Conservation (phyloP, 2,329 filamentous ascomycete genomes). For the Ambrosiella xylebori region DNA sequence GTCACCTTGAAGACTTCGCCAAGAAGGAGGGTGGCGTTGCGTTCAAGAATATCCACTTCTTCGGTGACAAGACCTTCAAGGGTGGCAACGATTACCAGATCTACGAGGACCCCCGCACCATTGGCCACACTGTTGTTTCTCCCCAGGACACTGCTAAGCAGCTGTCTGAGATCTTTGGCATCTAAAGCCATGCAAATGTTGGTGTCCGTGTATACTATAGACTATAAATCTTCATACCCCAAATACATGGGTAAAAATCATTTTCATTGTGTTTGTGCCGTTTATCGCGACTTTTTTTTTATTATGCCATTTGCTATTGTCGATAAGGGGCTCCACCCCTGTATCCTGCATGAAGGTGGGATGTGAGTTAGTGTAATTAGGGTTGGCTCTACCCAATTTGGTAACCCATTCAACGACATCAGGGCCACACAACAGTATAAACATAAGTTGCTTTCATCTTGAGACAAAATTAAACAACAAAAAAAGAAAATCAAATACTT, state of each 20-base stretch:
- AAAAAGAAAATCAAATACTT: not conserved
- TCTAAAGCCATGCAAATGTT: slow-evolving; percentile 24
- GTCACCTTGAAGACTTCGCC: slow-evolving; percentile 70
- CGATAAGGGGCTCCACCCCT: not conserved
- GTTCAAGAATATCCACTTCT: slow-evolving; percentile 90
- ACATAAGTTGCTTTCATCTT: not conserved
- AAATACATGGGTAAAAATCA: not conserved
- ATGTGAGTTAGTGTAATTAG: not conserved
- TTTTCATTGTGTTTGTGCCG: not conserved
- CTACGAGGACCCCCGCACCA: slow-evolving; percentile 62
- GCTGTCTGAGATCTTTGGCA: slow-evolving; percentile 63
- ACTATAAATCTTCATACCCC: not conserved
- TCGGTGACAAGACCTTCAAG: slow-evolving; percentile 82
- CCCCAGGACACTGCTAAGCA: slow-evolving; percentile 70
- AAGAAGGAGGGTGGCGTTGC: slow-evolving; percentile 49
- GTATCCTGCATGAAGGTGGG: not conserved
- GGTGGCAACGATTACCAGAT: slow-evolving; percentile 97
- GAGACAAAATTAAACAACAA: not conserved
- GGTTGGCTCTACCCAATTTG: not conserved
- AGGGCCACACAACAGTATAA: not conserved
- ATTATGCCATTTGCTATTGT: not conserved
- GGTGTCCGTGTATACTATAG: slow-evolving; percentile 1
- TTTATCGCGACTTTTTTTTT: not conserved
- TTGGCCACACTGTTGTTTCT: slow-evolving; percentile 65
- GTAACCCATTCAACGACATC: not conserved